phyloP scores from a whole-genome alignment of 1,284 basidiomycete species.

The Hemileia vastatrix region DNA sequence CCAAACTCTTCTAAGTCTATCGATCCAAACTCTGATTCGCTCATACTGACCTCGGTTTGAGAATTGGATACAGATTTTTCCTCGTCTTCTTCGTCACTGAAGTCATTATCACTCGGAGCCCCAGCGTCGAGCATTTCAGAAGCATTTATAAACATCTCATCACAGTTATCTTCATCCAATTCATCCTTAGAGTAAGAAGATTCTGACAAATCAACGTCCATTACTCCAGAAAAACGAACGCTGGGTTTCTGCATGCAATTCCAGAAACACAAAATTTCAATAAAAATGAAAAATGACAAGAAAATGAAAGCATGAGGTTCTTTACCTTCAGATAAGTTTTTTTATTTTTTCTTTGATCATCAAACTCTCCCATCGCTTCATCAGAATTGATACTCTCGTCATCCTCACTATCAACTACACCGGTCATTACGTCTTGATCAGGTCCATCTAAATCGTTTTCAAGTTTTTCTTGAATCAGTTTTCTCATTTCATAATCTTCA shows the following conservation, averaged over 20 bases:
- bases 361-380: slow-evolving; percentile 7
- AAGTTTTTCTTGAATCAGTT: slow-evolving; percentile 4
- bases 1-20: slow-evolving; percentile 7
- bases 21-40: background rate
- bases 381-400: slow-evolving; percentile 19
- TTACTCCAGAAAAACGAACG: slow-evolving; percentile 6
- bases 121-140: slow-evolving; percentile 19
- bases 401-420: slow-evolving; percentile 13
- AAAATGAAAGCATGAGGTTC: no score
- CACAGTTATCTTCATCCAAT: background rate
- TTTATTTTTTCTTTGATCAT: background rate
- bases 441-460: slow-evolving; percentile 15
- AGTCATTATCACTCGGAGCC: slow-evolving; percentile 13
- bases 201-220: background rate
- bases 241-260: background rate
- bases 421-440: no score
- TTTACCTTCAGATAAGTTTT: no score
- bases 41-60: background rate
- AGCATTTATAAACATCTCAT: slow-evolving; percentile 14
- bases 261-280: background rate
- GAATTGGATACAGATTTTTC: background rate
- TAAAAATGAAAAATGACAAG: no score
- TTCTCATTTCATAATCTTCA: slow-evolving; percentile 1
- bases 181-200: slow-evolving; percentile 4
- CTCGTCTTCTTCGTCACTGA: slow-evolving; percentile 6